Conservation (phyloP, 345 rosid species). For the Bruguiera sexangula region DNA sequence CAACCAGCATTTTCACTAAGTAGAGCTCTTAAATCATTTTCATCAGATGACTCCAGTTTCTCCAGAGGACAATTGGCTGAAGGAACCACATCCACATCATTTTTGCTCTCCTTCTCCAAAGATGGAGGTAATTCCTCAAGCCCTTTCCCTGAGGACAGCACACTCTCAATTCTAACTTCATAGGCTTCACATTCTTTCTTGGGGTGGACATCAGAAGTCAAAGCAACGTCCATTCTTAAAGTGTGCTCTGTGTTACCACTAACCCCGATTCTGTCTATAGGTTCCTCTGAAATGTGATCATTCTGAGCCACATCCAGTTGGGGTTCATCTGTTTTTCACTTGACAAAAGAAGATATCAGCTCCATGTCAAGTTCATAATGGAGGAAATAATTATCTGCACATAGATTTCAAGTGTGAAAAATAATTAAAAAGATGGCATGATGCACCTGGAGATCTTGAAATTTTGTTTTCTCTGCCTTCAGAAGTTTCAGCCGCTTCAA, state of each 20-base stretch:
- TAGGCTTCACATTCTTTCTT: slow-evolving; percentile 25
- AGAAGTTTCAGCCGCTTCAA: slow-evolving; percentile 14
- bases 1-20: slow-evolving; percentile 23
- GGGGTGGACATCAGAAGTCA: slow-evolving; percentile 19
- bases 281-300: slow-evolving; percentile 19
- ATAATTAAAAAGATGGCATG: too few relatives aligned
- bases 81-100: slow-evolving; percentile 12
- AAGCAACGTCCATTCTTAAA: slow-evolving; percentile 23
- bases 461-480: slow-evolving; percentile 13
- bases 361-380: too few relatives aligned
- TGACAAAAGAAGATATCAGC: slow-evolving; percentile 14
- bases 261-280: slow-evolving; percentile 17
- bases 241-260: slow-evolving; percentile 23
- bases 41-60: slow-evolving; percentile 57
- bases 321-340: slow-evolving; percentile 28
- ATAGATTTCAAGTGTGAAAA: too few relatives aligned
- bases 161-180: slow-evolving; percentile 14
- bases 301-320: slow-evolving; percentile 22
- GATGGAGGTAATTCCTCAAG: slow-evolving; percentile 21
- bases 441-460: slow-evolving; percentile 32
- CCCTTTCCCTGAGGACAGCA: too few relatives aligned
- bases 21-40: slow-evolving; percentile 42
- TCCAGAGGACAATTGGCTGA: slow-evolving; percentile 25
- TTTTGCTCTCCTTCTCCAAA: slow-evolving; percentile 27
- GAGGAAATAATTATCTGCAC: too few relatives aligned